These are phyloP conservation scores for Aspergillus ostianus DNA, from an alignment of 495 filamentous ascomycete genomes.

Conservation along the genomic window DNA sequence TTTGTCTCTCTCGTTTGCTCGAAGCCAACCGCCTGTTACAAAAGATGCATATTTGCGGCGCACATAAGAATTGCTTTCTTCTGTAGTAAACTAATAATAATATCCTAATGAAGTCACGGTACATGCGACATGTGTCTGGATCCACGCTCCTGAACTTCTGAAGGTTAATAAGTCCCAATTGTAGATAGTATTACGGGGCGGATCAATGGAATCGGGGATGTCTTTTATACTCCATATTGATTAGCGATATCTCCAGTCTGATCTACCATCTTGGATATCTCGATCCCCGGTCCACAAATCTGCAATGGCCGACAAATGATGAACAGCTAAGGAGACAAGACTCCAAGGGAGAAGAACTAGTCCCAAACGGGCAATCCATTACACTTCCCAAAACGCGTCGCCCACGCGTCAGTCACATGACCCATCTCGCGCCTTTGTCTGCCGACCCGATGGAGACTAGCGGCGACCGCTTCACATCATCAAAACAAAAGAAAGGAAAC, in stretches of 20 bases:
- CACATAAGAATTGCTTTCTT: conserved; percentile 21
- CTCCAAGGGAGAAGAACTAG: not conserved
- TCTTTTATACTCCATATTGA: not conserved
- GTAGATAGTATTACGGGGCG: not conserved
- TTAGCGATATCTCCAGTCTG: not conserved
- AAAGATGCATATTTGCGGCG: conserved; percentile 28
- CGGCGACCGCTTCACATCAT: conserved; percentile 13
- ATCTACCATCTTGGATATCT: not conserved
- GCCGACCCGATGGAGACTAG: conserved; percentile 13
- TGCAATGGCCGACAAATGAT: not conserved
- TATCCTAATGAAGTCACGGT: conserved; percentile 24
- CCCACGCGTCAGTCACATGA: conserved; percentile 22
- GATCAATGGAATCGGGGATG: not conserved
- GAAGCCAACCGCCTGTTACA: conserved; percentile 14
- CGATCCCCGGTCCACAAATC: not conserved
- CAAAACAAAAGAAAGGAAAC: conserved; percentile 26
- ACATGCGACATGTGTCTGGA: conserved; percentile 16
- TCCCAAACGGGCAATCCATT: conserved; percentile 9
- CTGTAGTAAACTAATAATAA: conserved; percentile 18
- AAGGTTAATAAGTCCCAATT: not conserved
- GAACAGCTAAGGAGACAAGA: too few relatives aligned
- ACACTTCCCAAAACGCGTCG: conserved; percentile 30
- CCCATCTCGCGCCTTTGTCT: conserved; percentile 4
- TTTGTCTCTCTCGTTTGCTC: conserved; percentile 7
- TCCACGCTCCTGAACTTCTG: not conserved